Conservation (phyloP, 2,329 filamentous ascomycete species). For the Botrytis tulipae region DNA sequence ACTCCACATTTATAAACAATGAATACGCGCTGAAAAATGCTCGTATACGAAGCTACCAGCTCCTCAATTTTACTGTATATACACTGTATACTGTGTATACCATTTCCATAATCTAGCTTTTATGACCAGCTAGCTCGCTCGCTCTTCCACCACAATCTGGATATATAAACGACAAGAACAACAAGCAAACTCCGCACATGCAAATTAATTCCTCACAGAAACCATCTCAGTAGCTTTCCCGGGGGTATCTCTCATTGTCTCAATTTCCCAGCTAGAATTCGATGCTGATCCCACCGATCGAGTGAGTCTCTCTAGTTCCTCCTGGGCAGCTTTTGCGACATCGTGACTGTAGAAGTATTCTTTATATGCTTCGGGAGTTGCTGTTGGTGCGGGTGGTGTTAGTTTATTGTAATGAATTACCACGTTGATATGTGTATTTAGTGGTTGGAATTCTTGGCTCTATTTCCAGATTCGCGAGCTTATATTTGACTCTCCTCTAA, state of each 20-base stretch:
- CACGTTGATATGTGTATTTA: fast-evolving
- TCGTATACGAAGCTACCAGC: too few relatives aligned
- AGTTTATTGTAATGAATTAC: background rate
- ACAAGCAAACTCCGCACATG: too few relatives aligned
- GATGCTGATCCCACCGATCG: background rate
- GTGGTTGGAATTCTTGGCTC: fast-evolving
- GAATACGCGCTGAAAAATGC: too few relatives aligned
- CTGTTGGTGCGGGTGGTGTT: background rate
- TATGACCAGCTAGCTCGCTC: too few relatives aligned
- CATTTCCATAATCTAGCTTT: too few relatives aligned
- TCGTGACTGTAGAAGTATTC: slow-evolving; percentile 9
- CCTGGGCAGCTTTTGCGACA: background rate
- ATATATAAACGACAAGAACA: too few relatives aligned
- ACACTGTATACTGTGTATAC: too few relatives aligned
- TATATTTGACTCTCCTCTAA: background rate
- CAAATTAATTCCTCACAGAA: background rate
- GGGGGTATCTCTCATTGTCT: background rate
- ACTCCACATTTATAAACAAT: too few relatives aligned
- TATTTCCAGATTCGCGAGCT: fast-evolving
- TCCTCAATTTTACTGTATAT: too few relatives aligned
- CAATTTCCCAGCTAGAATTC: background rate
- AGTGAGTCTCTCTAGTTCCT: background rate
- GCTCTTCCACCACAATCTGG: too few relatives aligned
- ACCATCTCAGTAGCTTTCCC: background rate
- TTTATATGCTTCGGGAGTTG: background rate